These are phyloP conservation scores for Coemansia sp. DNA, from an alignment of 192 early-diverging fungal genomes.

Conservation along the genomic window DNA sequence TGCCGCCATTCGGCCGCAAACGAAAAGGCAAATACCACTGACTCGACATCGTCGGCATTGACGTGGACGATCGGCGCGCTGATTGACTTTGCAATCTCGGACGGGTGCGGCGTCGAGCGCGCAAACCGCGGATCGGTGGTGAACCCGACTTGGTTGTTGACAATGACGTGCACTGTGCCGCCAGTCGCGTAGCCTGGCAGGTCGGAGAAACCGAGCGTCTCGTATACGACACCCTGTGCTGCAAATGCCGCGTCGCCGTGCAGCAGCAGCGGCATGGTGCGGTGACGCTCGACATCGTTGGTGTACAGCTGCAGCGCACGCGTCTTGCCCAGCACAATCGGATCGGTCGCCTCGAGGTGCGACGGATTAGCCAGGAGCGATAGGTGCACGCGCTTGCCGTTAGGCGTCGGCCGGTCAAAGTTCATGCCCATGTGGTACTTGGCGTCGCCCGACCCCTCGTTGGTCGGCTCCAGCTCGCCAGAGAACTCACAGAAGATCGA, in stretches of 20 bases:
- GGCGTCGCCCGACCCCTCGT: conserved; percentile 96
- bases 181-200: conserved; percentile 94
- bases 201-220: conserved; percentile 94
- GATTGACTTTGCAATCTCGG: conserved; percentile 95
- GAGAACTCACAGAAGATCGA: conserved; percentile 99
- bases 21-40: conserved; percentile 91
- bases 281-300: conserved; percentile 76
- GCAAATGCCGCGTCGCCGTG: conserved; percentile 99
- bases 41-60: conserved; percentile 97
- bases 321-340: conserved; percentile 98
- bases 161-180: conserved; percentile 94
- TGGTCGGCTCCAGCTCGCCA: conserved; percentile 77
- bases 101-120: conserved; percentile 93
- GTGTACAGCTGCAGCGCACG: conserved; percentile 93
- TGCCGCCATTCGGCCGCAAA: conserved; percentile 95
- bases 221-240: conserved; percentile 96
- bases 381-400: conserved; percentile 94
- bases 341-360: conserved; percentile 96
- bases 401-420: conserved; percentile 93
- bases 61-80: conserved; percentile 98
- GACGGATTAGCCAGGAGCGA: conserved; percentile 98
- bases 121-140: conserved; percentile 96
- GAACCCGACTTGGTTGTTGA: conserved; percentile 99
- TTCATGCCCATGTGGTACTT: conserved; percentile 94
- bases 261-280: conserved; percentile 89